Evolutionary conservation across 2,329 filamentous ascomycete species (phyloP).

Genomic region (Apiospora arundinis): DNA sequence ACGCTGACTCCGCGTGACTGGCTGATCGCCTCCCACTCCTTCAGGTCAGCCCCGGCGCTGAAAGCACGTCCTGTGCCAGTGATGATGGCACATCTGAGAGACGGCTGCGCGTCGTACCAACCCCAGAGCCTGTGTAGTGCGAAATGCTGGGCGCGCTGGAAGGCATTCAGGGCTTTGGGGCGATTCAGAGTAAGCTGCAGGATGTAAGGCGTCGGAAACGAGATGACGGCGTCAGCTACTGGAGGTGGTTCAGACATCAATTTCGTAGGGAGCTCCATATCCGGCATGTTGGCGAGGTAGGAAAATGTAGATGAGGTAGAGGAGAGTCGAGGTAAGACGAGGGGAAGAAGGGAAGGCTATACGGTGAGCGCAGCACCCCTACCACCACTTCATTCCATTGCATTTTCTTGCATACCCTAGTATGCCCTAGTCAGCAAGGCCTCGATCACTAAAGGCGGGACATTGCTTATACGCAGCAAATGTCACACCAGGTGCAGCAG

Average conservation of each 20-base stretch:
- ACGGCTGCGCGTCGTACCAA: too few relatives aligned
- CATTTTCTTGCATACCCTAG: too few relatives aligned
- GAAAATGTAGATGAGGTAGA: background rate
- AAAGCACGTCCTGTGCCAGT: constrained; percentile 70
- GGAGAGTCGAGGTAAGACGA: too few relatives aligned
- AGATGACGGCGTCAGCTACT: constrained; percentile 49
- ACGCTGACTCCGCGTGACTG: constrained; percentile 23
- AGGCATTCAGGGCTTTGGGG: constrained; percentile 62
- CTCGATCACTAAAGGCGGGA: too few relatives aligned
- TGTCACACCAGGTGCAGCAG: too few relatives aligned
- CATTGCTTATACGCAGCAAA: too few relatives aligned
- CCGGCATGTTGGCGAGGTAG: background rate
- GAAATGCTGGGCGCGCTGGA: constrained; percentile 54
- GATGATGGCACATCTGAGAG: constrained; percentile 66
- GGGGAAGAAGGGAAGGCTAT: too few relatives aligned
- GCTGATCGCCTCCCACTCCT: constrained; percentile 64
- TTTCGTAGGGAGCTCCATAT: constrained; percentile 15
- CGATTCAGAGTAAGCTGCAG: constrained; percentile 67
- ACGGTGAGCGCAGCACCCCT: too few relatives aligned
- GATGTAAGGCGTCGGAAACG: constrained; percentile 59
- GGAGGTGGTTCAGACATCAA: constrained; percentile 44
- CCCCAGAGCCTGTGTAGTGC: constrained; percentile 54
- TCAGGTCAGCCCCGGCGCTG: constrained; percentile 72
- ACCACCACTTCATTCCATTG: too few relatives aligned
- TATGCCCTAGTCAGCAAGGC: too few relatives aligned